Evolutionary conservation across 1,139 yeast genomes (phyloP), one percentile per base, ranked within the genome.

Genomic region (Yamadazyma trypodendri): DNA sequence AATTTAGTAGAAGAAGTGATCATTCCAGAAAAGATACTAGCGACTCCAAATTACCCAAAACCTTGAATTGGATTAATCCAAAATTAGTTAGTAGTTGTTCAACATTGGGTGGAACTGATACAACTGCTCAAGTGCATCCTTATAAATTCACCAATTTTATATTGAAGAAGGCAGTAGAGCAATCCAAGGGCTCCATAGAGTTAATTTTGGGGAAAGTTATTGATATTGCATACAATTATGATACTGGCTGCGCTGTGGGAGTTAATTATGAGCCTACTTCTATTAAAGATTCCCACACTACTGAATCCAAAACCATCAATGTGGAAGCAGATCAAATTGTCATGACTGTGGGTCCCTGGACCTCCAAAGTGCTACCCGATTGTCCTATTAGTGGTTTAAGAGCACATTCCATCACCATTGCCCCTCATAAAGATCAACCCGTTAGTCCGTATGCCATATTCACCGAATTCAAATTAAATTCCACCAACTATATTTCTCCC

Each of bases 91-190:
- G 74, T 38, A 82, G 77, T 43, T 89, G 95, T 80, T 81, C 90
- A 8, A 75, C 80, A 7, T 65, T 92, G 38, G 97, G 98, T 22
- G 94, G 86, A 12, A 76, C 79, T 22, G 92, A 84, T 45, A 82
- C 95, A 10, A 90, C 97, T 1, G 97, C 97, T 0, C 98, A 92
- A 61, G 96, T 92, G 9, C 97, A 92, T 58, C 98, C 98, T 2
- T 88, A 85, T 65, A 84, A 84, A 57, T 90, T 92, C 60, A 90
- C 97, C 21, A 86, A 83, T 40, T 84, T 77, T 54, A 70, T 92
- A 10, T 67, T 92, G 46, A 78, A 80, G 48, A 84, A 86, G 57
- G 95, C 96, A 24, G 78, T 85, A 44, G 90, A 85, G 50, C 58
- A 59, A 28, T 54, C 72, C 34, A 66, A 84, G 2, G 96, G 95